Evolutionary conservation across 371 early-diverging fungal species (phyloP), one percentile per base, ranked within the genome.

Genomic region (Basidiobolus heterosporus): DNA sequence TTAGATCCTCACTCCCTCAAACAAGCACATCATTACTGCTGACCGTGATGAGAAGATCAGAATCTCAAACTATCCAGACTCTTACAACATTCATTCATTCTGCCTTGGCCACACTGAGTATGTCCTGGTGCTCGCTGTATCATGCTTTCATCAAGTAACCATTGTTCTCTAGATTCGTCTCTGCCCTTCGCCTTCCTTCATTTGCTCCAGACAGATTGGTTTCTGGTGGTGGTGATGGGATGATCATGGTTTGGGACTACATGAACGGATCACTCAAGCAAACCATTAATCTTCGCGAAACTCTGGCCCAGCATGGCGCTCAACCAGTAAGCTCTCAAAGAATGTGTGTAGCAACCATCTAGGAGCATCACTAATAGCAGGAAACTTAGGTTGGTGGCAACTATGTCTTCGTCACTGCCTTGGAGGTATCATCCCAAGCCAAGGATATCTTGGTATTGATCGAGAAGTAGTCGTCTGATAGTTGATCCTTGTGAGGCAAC

Each of bases 31-130:
- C 16, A 61, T 94, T 41, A 88, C 95, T 6, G 75, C 86, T 48
- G 97, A 97, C 62, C 85, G 97, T 37, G 97, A 97, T 65, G 93
- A 95, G 50, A 91, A 97, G 58, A 78, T 97, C 48, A 78, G 97
- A 17, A 75, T 94, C 36, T 85, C 87, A 50, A 67, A 66, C 38
- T 94, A 77, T 59, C 95, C 96, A 13, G 81, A 83, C 47, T 72
- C 82, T 0, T 88, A 85, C 55, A 87, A 81, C 55, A 90, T 97
- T 54, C 76, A 88, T 48, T 58, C 74, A 2, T 94, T 80, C 61
- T 87, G 89, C 44, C 63, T 97, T 18, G 93, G 91, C n/a, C 95
- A 97, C 59, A 81, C 70, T 5, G 78, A 80, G 78, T 92, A 73
- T 55, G 64, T 53, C 18, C 13, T 13, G n/a, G n/a, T n/a, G n/a